These are phyloP conservation scores for Afroboletus lepidellus DNA, from an alignment of 1,284 basidiomycete species.

Conservation along the genomic window DNA sequence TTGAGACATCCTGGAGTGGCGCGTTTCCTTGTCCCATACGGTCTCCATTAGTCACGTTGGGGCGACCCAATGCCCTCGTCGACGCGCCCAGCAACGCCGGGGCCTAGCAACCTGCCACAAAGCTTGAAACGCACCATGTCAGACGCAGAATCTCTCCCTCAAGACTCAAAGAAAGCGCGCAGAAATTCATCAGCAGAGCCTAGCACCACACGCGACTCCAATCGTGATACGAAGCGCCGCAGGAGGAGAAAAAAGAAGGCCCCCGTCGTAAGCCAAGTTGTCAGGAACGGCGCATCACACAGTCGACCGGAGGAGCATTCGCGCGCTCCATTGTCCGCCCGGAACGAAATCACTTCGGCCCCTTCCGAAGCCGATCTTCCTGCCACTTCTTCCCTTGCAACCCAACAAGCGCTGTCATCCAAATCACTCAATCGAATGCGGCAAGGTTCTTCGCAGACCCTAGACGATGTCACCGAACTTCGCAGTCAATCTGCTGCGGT, in stretches of 20 bases:
- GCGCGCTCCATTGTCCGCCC: slow-evolving; percentile 21
- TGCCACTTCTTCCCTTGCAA: neutral
- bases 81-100: slow-evolving; percentile 22
- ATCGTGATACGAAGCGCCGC: slow-evolving; percentile 41
- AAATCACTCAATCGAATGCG: neutral
- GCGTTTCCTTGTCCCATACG: slow-evolving; percentile 1
- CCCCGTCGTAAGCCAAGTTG: slow-evolving; percentile 31
- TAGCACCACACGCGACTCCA: slow-evolving; percentile 32
- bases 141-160: slow-evolving; percentile 21
- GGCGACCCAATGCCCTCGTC: slow-evolving; percentile 23
- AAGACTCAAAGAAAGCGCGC: slow-evolving; percentile 25
- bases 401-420: slow-evolving; percentile 6
- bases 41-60: neutral
- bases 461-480: neutral
- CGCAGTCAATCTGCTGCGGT: slow-evolving; percentile 14
- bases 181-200: slow-evolving; percentile 21
- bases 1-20: neutral
- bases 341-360: slow-evolving; percentile 28
- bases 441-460: neutral
- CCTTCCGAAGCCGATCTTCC: slow-evolving; percentile 14
- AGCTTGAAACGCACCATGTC: slow-evolving; percentile 23
- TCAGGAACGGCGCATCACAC: slow-evolving; percentile 16
- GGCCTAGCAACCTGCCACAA: slow-evolving; percentile 6
- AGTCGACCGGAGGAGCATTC: slow-evolving; percentile 10
- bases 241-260: slow-evolving; percentile 41